Evolutionary conservation across 129 eudicot genomes (phyloP), one percentile per base, ranked within the genome.

Genomic region (Ambrosia artemisiifolia): DNA sequence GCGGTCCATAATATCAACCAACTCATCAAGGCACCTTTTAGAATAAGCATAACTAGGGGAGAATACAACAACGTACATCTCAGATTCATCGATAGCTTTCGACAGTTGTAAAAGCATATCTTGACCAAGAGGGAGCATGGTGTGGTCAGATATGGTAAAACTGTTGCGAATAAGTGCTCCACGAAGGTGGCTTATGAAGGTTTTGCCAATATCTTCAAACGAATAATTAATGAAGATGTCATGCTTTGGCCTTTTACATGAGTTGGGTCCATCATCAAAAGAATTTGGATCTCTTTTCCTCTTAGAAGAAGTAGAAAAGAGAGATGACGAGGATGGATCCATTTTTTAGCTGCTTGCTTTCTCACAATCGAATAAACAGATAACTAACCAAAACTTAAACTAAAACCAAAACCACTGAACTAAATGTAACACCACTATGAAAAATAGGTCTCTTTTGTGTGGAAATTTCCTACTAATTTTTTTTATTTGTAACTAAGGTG

Each of bases 151-250:
- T 11, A 71, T 57, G 2, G 67, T 24, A 42, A 71, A 55, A 55
- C 75, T 49, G n/a, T 28, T 56, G 54, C 16, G 75, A 4, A 4
- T 8, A 10, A 71, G 54, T 3, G 67, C 66, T 55, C 54, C 54
- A 14, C 3, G 8, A 24, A 71, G 75, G 65, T 71, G 67, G 54
- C 75, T 71, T 55, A 71, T 71, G 66, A 71, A 71, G 24, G 9
- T 40, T 8, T 71, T 55, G 42, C 75, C 67, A 2, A 71, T 71
- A 24, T 71, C 75, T 56, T 71, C 28, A 7, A 7, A 71, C 10
- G 65, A 40, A 57, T 56, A 71, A 71, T 71, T 71, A 28, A 71
- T 0, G 9, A 71, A 57, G 5, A 71, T 43, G 2, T 71, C 75
- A 1, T 43, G 20, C 11, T 56, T 71, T 9, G 30, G 67, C 9